Conservation (phyloP, 2,329 filamentous ascomycete species). For the Conoideocrella luteorostrata region DNA sequence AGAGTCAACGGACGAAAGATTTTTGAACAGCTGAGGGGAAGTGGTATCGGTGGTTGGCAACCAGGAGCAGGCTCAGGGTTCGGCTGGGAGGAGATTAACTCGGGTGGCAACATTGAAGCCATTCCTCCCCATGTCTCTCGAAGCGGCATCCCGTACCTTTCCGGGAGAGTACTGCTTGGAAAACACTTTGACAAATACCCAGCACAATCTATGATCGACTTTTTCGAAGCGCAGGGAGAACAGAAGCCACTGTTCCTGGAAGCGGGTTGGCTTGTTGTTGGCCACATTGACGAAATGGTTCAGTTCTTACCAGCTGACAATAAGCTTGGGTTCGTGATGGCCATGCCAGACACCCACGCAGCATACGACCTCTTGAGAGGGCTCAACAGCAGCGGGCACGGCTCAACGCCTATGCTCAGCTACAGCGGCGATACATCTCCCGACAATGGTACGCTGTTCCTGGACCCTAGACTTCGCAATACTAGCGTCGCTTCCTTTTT, state of each 20-base stretch:
- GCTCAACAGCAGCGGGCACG: not conserved
- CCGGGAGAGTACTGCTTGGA: slow-evolving; percentile 7
- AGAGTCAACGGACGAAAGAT: slow-evolving; percentile 16
- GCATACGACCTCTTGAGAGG: not conserved
- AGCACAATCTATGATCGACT: slow-evolving; percentile 15
- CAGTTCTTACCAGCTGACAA: slow-evolving; percentile 19
- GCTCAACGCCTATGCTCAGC: not conserved
- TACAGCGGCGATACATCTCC: slow-evolving; percentile 1
- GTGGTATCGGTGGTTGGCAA: slow-evolving; percentile 23
- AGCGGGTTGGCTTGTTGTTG: slow-evolving; percentile 23
- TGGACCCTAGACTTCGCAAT: slow-evolving; percentile 1
- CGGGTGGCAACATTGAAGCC: slow-evolving; percentile 18
- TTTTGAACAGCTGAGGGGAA: slow-evolving; percentile 4
- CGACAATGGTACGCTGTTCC: not conserved
- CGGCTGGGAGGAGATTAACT: slow-evolving; percentile 13
- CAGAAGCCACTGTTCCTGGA: slow-evolving; percentile 25
- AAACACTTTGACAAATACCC: slow-evolving; percentile 10
- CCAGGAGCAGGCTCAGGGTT: slow-evolving; percentile 10
- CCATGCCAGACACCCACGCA: not conserved
- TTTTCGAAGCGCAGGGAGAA: slow-evolving; percentile 20
- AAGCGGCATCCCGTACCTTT: not conserved
- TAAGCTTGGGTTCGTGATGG: slow-evolving; percentile 1
- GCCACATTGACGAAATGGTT: slow-evolving; percentile 29
- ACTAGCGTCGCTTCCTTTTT: not conserved
- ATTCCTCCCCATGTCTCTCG: slow-evolving; percentile 18